Evolutionary conservation across 768 basidiomycete genomes (phyloP), one percentile per base, ranked within the genome.

Genomic region (Paxillus rubicundulus): DNA sequence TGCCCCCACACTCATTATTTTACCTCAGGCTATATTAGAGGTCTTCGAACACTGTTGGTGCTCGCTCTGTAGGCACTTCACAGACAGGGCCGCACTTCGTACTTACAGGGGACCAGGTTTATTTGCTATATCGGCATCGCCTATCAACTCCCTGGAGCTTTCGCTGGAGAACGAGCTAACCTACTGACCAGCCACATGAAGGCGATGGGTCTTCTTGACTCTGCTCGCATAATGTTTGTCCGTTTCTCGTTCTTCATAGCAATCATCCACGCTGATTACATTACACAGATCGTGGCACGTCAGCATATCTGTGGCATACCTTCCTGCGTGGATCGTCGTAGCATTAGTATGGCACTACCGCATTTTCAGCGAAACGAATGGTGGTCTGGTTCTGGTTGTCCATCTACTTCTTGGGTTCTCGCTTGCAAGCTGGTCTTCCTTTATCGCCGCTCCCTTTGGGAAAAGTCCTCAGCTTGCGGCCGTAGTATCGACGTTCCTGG

Each of bases 291-390:
- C 73, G 4, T 91, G 89, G 89, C 85, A 89, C 60, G 18, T 83
- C 37, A 82, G 83, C 56, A 72, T 85, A 39, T 85, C 82, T 3
- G 56, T 85, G 3, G 77, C 79, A 1, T 91, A 91, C 62, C 77
- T 92, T 21, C 88, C 88, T 1, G 86, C 84, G 1, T 92, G 89
- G 89, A 71, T 89, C 42, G 75, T 84, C 40, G 80, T 88, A 18
- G 71, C 80, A 16, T 60, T 87, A 30, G 70, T 78, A 30, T 91
- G 87, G 86, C 82, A 81, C 60, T 77, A 70, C 57, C 78, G 76
- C 18, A 81, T 91, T n/a, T 92, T 87, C 64, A 71, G 76, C 9
- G 71, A 71, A 39, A 85, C 87, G 1, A 82, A 77, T 55, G 74
- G 72, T 16, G 82, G 79, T 3, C 66, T 89, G 28, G 71, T 91